phyloP scores from a whole-genome alignment of 2,329 filamentous ascomycete species.

The Cladosporium sp. region DNA sequence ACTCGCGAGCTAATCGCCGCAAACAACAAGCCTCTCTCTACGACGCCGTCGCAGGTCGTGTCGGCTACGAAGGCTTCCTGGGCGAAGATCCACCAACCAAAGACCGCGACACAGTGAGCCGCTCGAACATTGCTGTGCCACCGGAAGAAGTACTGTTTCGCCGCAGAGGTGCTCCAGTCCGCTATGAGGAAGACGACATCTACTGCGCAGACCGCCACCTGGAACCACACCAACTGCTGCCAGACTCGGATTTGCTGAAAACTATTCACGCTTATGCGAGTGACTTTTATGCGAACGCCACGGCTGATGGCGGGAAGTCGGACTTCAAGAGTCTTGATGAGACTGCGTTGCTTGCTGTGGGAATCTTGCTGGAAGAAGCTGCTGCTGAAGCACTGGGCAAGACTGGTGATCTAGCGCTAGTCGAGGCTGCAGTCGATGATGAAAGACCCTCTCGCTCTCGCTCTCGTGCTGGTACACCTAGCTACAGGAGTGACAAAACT shows the following conservation, averaged over 20 bases:
- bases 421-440: conserved; percentile 50
- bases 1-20: not conserved
- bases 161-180: conserved; percentile 62
- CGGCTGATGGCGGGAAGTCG: conserved; percentile 27
- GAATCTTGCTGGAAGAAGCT: conserved; percentile 73
- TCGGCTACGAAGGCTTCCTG: conserved; percentile 50
- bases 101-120: conserved; percentile 31
- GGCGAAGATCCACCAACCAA: conserved; percentile 38
- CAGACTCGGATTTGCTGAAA: conserved; percentile 69
- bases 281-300: conserved; percentile 60
- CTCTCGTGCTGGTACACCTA: not conserved
- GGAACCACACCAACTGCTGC: conserved; percentile 56
- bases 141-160: conserved; percentile 74
- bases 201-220: conserved; percentile 66
- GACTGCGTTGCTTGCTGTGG: conserved; percentile 73
- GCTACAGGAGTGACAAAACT: not conserved
- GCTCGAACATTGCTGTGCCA: conserved; percentile 49
- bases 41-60: conserved; percentile 67
- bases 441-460: not conserved
- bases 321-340: conserved; percentile 70
- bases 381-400: conserved; percentile 62
- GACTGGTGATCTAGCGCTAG: conserved; percentile 70
- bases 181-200: conserved; percentile 70
- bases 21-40: conserved; percentile 50
- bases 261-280: conserved; percentile 69